These are phyloP conservation scores for Microbotryomycetes sp. DNA, from an alignment of 1,284 basidiomycete species.

Conservation along the genomic window DNA sequence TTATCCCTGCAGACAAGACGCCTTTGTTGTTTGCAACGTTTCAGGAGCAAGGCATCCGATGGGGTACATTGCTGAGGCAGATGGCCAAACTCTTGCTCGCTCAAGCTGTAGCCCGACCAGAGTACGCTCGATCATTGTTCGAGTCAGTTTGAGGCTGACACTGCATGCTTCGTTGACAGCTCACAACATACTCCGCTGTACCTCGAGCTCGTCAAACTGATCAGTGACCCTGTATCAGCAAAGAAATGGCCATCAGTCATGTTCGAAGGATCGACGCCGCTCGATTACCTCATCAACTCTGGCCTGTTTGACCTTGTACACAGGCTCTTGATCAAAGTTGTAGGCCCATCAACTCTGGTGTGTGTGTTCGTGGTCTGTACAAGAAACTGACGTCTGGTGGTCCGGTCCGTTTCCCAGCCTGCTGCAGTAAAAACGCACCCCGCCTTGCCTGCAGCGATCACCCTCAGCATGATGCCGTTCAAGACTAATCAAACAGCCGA, in stretches of 20 bases:
- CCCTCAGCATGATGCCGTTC: constrained; percentile 41
- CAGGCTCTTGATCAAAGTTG: too few species aligned
- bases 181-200: constrained; percentile 31
- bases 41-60: constrained; percentile 2
- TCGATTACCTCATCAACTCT: constrained; percentile 9
- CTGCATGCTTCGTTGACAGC: background rate
- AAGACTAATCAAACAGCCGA: constrained; percentile 13
- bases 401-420: constrained; percentile 43
- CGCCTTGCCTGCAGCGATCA: constrained; percentile 47
- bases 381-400: background rate
- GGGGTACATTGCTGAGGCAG: constrained; percentile 40
- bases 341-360: too few species aligned
- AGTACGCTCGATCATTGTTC: constrained; percentile 7
- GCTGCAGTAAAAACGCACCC: constrained; percentile 43
- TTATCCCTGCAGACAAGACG: constrained; percentile 3
- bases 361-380: constrained; percentile 41
- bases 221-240: constrained; percentile 27
- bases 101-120: constrained; percentile 47
- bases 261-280: constrained; percentile 4
- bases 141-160: background rate
- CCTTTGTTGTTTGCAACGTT: constrained; percentile 24
- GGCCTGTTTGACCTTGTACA: constrained; percentile 14
- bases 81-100: constrained; percentile 36
- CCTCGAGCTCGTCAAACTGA: constrained; percentile 33
- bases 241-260: too few species aligned